A percentile compares a stretch with the other conserved stretches of the same genome.
These are phyloP conservation scores for Cardamine resedifolia DNA, from an alignment of 345 rosid genomes.

Conservation along the genomic window DNA sequence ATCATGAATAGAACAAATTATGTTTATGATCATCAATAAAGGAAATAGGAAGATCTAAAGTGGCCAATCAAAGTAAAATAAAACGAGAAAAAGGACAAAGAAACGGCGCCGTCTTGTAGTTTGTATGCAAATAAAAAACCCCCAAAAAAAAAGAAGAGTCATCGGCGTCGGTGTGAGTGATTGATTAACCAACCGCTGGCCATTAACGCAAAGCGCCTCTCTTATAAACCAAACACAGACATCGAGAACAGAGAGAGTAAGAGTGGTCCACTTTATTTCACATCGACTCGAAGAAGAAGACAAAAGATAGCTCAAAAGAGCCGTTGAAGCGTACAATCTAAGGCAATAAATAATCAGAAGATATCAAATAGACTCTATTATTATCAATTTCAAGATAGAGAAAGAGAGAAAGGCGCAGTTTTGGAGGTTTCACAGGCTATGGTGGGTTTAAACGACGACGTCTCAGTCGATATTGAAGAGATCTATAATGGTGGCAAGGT, in stretches of 20 bases:
- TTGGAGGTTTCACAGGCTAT: conserved; percentile 39
- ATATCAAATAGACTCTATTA: neutral
- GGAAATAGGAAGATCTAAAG: neutral
- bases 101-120: conserved; percentile 26
- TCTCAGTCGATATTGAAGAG: conserved; percentile 71
- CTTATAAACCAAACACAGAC: conserved; percentile 35
- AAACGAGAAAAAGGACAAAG: neutral
- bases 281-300: conserved; percentile 26
- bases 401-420: neutral
- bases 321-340: conserved; percentile 38
- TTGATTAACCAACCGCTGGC: conserved; percentile 34
- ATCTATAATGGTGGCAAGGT: conserved; percentile 89
- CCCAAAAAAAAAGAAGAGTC: neutral
- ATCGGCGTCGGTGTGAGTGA: conserved; percentile 37
- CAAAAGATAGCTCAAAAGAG: conserved; percentile 29
- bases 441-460: conserved; percentile 60
- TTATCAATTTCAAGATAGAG: conserved; percentile 1
- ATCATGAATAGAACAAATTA: neutral
- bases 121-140: neutral
- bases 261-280: conserved; percentile 33
- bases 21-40: neutral
- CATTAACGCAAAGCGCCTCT: conserved; percentile 32
- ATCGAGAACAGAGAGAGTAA: conserved; percentile 20
- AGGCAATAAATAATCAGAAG: conserved; percentile 9
- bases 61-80: neutral